Conservation (phyloP, 441 rosid species). For the Erodium texanum region DNA sequence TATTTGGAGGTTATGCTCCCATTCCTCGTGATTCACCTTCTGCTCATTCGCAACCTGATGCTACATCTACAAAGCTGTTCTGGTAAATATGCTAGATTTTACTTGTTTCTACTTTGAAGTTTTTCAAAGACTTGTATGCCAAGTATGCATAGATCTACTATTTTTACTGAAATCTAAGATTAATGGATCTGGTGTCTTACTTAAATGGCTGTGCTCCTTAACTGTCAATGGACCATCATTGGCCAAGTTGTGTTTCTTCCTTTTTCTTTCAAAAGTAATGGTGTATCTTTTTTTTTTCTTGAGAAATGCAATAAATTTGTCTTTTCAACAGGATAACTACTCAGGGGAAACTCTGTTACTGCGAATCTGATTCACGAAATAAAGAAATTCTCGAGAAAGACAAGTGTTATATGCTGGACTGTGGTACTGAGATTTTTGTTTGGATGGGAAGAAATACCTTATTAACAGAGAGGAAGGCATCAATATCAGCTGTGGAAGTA, state of each 20-base stretch:
- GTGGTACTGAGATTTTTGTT: slow-evolving; percentile 60
- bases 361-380: slow-evolving; percentile 38
- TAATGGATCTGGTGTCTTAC: neutral
- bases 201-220: neutral
- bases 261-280: too few relatives aligned
- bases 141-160: slow-evolving; percentile 2
- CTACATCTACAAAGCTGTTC: slow-evolving; percentile 39
- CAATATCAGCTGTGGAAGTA: slow-evolving; percentile 72
- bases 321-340: slow-evolving; percentile 35
- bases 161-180: slow-evolving; percentile 1
- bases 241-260: neutral
- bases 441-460: slow-evolving; percentile 84
- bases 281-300: neutral
- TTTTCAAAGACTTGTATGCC: slow-evolving; percentile 2
- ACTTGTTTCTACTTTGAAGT: slow-evolving; percentile 14
- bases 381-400: slow-evolving; percentile 57
- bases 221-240: slow-evolving; percentile 11
- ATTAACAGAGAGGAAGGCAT: slow-evolving; percentile 58
- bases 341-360: slow-evolving; percentile 42
- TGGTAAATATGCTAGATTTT: slow-evolving; percentile 30
- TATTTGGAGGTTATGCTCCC: slow-evolving; percentile 95
- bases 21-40: slow-evolving; percentile 55
- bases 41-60: slow-evolving; percentile 27
- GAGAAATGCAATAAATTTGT: slow-evolving; percentile 11
- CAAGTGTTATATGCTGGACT: slow-evolving; percentile 78